A percentile compares a stretch with the other conserved stretches of the same genome.
Evolutionary conservation across 495 filamentous ascomycete genomes (phyloP).

Genomic region (Neurospora cerealis): DNA sequence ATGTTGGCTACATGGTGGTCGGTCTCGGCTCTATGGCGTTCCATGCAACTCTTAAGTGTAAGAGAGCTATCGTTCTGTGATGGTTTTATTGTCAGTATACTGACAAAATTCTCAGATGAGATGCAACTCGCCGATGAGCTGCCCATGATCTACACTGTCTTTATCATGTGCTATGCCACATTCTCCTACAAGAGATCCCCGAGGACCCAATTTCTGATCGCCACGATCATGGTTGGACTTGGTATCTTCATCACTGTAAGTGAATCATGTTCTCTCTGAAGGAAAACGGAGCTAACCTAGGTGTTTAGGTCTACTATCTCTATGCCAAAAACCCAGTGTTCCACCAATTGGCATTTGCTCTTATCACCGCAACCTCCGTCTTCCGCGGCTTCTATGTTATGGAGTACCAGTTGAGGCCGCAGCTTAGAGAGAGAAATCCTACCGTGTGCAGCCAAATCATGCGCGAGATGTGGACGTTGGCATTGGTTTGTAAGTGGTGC

Average conservation of each 20-base stretch:
- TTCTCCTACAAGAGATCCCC: slow-evolving; percentile 62
- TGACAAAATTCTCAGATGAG: slow-evolving; percentile 51
- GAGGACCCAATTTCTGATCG: slow-evolving; percentile 48
- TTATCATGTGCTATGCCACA: slow-evolving; percentile 73
- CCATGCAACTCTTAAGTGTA: slow-evolving; percentile 75
- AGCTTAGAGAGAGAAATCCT: slow-evolving; percentile 31
- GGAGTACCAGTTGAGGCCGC: slow-evolving; percentile 65
- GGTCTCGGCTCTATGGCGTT: slow-evolving; percentile 75
- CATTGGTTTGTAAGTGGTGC: slow-evolving; percentile 24
- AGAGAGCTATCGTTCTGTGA: slow-evolving; percentile 5
- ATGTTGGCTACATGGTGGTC: slow-evolving; percentile 67
- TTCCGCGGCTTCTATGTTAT: slow-evolving; percentile 82
- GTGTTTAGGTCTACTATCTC: slow-evolving; percentile 65
- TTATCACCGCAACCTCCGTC: slow-evolving; percentile 71
- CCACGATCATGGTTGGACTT: slow-evolving; percentile 46
- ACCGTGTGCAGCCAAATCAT: slow-evolving; percentile 63
- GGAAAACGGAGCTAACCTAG: neutral
- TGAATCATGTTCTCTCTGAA: neutral
- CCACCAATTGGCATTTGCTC: slow-evolving; percentile 80
- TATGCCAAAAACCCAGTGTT: slow-evolving; percentile 86
- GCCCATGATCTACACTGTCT: slow-evolving; percentile 96
- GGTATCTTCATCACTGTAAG: slow-evolving; percentile 68
- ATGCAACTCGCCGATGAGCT: slow-evolving; percentile 98
- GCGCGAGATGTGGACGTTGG: slow-evolving; percentile 56
- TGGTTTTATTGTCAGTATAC: slow-evolving; percentile 37